Conservation (phyloP, 768 basidiomycete species). For the Collybiopsis luxurians region DNA sequence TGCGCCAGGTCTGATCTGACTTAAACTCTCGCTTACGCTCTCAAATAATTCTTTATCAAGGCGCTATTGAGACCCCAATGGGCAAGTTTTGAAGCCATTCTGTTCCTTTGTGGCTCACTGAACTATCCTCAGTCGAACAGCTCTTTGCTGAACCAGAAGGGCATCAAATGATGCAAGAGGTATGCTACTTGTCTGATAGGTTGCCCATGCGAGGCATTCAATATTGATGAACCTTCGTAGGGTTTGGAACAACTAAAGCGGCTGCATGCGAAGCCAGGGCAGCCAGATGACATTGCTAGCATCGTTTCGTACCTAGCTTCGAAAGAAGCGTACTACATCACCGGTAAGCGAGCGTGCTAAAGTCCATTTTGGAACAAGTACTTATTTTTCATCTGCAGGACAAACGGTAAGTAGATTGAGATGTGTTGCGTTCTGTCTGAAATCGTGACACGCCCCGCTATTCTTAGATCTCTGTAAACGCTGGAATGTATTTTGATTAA, state of each 20-base stretch:
- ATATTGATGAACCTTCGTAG: too few relatives aligned
- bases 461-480: background rate
- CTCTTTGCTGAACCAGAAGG: background rate
- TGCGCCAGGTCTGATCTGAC: conserved; percentile 29
- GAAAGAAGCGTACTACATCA: conserved; percentile 30
- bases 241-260: too few relatives aligned
- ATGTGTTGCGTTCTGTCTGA: too few relatives aligned
- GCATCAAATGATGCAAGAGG: too few relatives aligned
- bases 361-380: background rate
- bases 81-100: background rate
- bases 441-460: background rate
- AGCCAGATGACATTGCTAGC: conserved; percentile 30
- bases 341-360: conserved; percentile 18
- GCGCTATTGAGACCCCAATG: background rate
- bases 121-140: background rate
- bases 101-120: background rate
- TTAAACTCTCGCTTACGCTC: background rate
- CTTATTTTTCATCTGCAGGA: background rate
- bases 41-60: background rate
- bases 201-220: too few relatives aligned
- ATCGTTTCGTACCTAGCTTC: conserved; percentile 36
- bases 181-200: too few relatives aligned
- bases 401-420: background rate
- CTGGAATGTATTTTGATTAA: background rate
- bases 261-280: conserved; percentile 8